Evolutionary conservation across 768 basidiomycete species (phyloP).

Genomic region (Lactifluus pinguis): DNA sequence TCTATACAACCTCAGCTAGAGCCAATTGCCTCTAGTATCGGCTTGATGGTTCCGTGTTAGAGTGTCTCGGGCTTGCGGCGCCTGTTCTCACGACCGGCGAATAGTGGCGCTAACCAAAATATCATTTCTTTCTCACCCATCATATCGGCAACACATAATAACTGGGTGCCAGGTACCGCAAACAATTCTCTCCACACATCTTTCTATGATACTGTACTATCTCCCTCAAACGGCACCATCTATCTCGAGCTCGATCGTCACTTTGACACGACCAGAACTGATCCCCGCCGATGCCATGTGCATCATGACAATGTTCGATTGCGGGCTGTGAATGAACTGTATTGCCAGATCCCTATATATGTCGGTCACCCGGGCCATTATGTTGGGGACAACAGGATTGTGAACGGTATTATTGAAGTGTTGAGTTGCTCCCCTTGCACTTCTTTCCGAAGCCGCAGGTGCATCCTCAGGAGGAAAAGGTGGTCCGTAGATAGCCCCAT

Average conservation of each 20-base stretch:
- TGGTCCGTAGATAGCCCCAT: not conserved
- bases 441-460: not conserved
- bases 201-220: not conserved
- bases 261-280: not conserved
- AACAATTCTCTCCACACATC: no score
- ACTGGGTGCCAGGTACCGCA: not conserved
- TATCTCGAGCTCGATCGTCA: not conserved
- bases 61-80: no score
- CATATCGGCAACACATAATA: not conserved
- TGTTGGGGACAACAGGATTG: not conserved
- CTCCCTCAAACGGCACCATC: not conserved
- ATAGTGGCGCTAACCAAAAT: no score
- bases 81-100: no score
- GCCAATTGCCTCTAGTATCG: no score
- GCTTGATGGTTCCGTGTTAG: no score
- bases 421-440: not conserved
- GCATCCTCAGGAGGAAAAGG: not conserved
- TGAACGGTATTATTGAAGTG: not conserved
- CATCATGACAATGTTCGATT: not conserved
- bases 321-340: not conserved
- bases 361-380: not conserved
- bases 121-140: not conserved
- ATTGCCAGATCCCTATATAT: not conserved
- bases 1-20: no score
- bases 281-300: not conserved